These are phyloP conservation scores for Tetragonia tetragonoides DNA, from an alignment of 148 eudicot genomes.

Conservation along the genomic window DNA sequence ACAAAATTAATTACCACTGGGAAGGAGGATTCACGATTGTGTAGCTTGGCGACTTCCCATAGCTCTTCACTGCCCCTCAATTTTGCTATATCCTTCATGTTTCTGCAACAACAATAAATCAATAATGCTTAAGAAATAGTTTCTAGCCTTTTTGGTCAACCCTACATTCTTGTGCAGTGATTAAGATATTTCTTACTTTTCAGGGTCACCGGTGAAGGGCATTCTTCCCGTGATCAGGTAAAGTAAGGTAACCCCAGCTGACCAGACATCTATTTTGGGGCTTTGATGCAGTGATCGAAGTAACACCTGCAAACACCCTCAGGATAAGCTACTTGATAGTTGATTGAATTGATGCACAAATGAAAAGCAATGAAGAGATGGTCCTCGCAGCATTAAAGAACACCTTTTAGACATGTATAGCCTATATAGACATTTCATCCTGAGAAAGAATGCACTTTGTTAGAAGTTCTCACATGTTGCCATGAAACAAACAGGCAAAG, in stretches of 20 bases:
- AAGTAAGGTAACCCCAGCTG: constrained; percentile 95
- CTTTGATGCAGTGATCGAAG: constrained; percentile 83
- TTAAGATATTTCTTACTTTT: constrained; percentile 54
- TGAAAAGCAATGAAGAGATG: background rate
- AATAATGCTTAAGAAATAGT: too few relatives aligned
- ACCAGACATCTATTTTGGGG: constrained; percentile 88
- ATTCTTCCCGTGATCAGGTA: constrained; percentile 75
- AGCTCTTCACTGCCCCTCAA: constrained; percentile 86
- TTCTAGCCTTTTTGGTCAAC: background rate
- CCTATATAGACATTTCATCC: background rate
- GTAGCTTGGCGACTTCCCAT: constrained; percentile 98
- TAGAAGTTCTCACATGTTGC: background rate
- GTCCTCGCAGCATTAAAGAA: background rate
- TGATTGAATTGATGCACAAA: background rate
- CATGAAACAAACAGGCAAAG: background rate
- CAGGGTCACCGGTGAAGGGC: constrained; percentile 87
- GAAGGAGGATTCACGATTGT: constrained; percentile 74
- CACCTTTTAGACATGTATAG: background rate
- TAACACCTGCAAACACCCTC: constrained; percentile 57
- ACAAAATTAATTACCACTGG: constrained; percentile 53
- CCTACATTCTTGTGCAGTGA: background rate
- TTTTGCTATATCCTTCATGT: constrained; percentile 83
- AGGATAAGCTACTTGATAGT: background rate
- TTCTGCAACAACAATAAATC: constrained; percentile 39
- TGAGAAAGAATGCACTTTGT: background rate